Evolutionary conservation across 306 rosid species (phyloP).

Genomic region (Quercus alba): DNA sequence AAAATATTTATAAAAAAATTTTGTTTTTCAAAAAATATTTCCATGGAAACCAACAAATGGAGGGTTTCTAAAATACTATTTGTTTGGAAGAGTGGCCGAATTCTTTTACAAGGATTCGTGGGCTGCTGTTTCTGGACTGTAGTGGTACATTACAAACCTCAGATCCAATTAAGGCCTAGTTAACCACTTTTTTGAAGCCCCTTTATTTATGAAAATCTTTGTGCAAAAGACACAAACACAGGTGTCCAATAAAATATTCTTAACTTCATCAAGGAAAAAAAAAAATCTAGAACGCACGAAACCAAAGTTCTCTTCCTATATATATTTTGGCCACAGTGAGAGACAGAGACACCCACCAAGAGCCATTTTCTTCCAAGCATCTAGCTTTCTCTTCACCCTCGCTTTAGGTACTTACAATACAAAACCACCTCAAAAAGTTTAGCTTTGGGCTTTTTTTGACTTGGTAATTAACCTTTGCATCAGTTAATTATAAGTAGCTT

Average conservation of each 20-base stretch:
- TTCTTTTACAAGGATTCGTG: not conserved
- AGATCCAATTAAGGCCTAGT: slow-evolving; percentile 32
- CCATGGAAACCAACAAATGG: no score
- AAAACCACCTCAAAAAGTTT: not conserved
- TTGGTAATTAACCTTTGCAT: not conserved
- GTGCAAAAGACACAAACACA: slow-evolving; percentile 44
- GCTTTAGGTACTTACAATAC: slow-evolving; percentile 8
- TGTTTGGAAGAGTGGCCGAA: not conserved
- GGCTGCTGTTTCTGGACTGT: not conserved
- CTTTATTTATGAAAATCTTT: slow-evolving; percentile 13
- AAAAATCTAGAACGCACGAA: not conserved
- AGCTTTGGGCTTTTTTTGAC: not conserved
- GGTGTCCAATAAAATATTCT: slow-evolving; percentile 29
- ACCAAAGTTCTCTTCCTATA: slow-evolving; percentile 33
- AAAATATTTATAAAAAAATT: no score
- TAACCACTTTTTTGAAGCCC: slow-evolving; percentile 23
- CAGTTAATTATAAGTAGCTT: not conserved
- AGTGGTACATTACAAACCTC: not conserved
- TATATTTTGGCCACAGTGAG: slow-evolving; percentile 11
- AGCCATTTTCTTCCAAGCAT: slow-evolving; percentile 29
- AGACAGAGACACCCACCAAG: slow-evolving; percentile 13
- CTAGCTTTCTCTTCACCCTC: slow-evolving; percentile 3
- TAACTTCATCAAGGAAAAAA: not conserved
- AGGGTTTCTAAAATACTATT: no score
- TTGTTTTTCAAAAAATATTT: no score